Conservation (phyloP, 2,329 filamentous ascomycete genomes). For the Cercospora sp. region DNA sequence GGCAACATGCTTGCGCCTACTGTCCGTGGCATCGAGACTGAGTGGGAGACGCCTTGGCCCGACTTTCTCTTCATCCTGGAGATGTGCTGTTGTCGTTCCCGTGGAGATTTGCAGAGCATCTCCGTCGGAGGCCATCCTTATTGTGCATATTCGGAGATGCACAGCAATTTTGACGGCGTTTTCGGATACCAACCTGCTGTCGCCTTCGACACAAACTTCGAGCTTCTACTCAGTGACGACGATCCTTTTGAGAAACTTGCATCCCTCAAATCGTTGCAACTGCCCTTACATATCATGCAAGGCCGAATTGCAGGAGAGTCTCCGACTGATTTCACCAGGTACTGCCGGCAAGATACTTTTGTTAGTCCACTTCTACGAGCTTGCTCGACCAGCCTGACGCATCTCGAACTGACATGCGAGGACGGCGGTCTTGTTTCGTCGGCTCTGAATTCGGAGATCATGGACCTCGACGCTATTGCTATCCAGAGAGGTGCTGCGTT, state of each 20-base stretch:
- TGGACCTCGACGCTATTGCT: not conserved
- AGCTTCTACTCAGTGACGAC: not conserved
- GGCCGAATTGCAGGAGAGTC: too few species aligned
- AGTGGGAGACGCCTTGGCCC: not conserved
- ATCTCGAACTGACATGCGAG: too few species aligned
- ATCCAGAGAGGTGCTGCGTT: not conserved
- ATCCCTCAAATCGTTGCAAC: not conserved
- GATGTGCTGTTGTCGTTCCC: not conserved
- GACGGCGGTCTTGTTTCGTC: too few species aligned
- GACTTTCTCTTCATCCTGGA: conserved; percentile 1
- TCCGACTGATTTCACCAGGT: too few species aligned
- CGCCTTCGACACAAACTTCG: not conserved
- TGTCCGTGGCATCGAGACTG: not conserved
- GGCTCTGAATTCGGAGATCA: too few species aligned
- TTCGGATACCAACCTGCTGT: not conserved
- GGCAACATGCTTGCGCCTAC: not conserved
- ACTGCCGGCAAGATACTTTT: too few species aligned
- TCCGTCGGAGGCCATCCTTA: not conserved
- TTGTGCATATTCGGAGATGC: not conserved
- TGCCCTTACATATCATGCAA: not conserved
- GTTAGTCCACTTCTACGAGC: too few species aligned
- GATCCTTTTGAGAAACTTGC: not conserved
- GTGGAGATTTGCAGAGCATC: not conserved
- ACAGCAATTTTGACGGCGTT: not conserved
- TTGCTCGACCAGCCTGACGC: too few species aligned